These are phyloP conservation scores for Neurospora sp. DNA, from an alignment of 495 filamentous ascomycete species.

Conservation along the genomic window DNA sequence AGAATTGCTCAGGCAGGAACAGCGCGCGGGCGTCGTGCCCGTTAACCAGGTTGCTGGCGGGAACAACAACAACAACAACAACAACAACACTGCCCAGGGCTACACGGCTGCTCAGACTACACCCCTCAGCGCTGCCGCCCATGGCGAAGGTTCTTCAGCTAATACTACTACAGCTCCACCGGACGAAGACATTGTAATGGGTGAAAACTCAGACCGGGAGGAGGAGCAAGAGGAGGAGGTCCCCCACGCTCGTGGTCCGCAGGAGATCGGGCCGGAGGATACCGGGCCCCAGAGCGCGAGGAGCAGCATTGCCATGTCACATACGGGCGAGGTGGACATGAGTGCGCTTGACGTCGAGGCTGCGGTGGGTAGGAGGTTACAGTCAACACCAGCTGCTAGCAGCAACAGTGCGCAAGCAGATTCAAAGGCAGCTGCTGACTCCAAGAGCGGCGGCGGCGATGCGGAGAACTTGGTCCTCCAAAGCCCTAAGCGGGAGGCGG, in stretches of 20 bases:
- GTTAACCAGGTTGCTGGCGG: constrained; percentile 32
- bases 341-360: constrained; percentile 44
- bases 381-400: not conserved
- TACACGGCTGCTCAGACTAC: constrained; percentile 3
- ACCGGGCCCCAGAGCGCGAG: constrained; percentile 60
- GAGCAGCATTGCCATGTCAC: constrained; percentile 14
- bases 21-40: constrained; percentile 58
- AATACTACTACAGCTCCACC: constrained; percentile 4
- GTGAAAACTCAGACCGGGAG: constrained; percentile 13
- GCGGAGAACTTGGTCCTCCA: constrained; percentile 1
- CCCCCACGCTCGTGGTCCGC: constrained; percentile 74
- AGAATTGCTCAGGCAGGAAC: constrained; percentile 68
- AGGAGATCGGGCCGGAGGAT: constrained; percentile 76
- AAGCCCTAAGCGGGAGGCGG: constrained; percentile 37
- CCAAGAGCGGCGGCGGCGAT: not conserved
- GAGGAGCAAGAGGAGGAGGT: constrained; percentile 45
- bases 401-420: not conserved
- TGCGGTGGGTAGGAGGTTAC: constrained; percentile 37
- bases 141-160: constrained; percentile 14
- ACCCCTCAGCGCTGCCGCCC: constrained; percentile 7
- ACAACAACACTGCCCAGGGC: constrained; percentile 10
- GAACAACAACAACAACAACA: constrained; percentile 8
- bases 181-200: constrained; percentile 25
- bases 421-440: not conserved
- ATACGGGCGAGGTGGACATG: constrained; percentile 23